Conservation (phyloP, 768 basidiomycete genomes). For the Sporobolomyces pararoseus region DNA sequence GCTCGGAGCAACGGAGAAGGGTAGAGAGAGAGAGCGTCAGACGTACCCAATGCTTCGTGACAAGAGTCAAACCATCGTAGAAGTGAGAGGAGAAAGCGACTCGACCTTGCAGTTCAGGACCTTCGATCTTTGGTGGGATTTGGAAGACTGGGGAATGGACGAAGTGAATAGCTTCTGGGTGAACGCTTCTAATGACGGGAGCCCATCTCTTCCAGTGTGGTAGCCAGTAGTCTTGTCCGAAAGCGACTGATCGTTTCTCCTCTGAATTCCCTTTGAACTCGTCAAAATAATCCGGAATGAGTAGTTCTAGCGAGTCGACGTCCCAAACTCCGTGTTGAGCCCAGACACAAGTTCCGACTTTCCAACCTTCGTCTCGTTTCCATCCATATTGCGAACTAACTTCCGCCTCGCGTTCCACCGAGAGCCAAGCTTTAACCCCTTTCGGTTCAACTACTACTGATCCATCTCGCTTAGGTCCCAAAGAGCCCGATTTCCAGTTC, state of each 20-base stretch:
- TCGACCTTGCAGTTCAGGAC: slow-evolving; percentile 58
- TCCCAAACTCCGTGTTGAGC: slow-evolving; percentile 89
- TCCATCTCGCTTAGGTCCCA: slow-evolving; percentile 73
- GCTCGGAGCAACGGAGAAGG: not conserved
- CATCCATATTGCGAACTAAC: slow-evolving; percentile 70
- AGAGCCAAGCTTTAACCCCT: slow-evolving; percentile 72
- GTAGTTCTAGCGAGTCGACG: slow-evolving; percentile 59
- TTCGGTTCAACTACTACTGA: slow-evolving; percentile 78
- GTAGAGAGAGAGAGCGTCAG: no score
- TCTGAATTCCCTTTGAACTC: slow-evolving; percentile 49
- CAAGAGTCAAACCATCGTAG: slow-evolving; percentile 88
- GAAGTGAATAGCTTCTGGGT: slow-evolving; percentile 82
- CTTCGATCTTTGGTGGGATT: slow-evolving; percentile 58
- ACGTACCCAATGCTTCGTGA: slow-evolving; percentile 74
- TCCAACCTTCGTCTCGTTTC: slow-evolving; percentile 68
- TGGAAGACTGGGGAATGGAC: slow-evolving; percentile 88
- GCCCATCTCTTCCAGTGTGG: slow-evolving; percentile 64
- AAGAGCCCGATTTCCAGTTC: slow-evolving; percentile 70
- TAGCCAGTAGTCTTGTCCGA: slow-evolving; percentile 74
- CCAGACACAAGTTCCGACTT: slow-evolving; percentile 76
- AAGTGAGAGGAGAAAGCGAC: slow-evolving; percentile 79
- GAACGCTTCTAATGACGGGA: slow-evolving; percentile 60
- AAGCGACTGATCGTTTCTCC: slow-evolving; percentile 55
- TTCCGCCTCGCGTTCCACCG: slow-evolving; percentile 52
- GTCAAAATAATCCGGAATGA: slow-evolving; percentile 73